Evolutionary conservation across 2,329 filamentous ascomycete species (phyloP), one percentile per base, ranked within the genome.

Genomic region (Talaromyces rugulosus): DNA sequence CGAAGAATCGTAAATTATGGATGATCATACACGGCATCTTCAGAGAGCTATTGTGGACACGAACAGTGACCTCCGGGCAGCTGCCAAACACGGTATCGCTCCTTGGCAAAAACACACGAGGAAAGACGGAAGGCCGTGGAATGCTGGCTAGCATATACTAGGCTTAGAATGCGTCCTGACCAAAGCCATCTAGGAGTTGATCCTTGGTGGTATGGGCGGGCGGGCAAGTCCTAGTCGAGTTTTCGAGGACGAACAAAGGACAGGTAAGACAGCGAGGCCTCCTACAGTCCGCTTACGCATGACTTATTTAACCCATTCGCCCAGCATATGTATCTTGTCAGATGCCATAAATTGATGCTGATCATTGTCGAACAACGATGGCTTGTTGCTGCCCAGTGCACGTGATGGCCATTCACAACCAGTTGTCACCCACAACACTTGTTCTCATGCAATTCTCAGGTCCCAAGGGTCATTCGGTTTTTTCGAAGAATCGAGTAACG

Each of bases 141-240:
- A 53, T 16, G 70, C 72, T 72, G 69, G 74, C 28, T 53, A 12
- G 27, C 50, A n/a, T 23, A 53, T n/a, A 2, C 30, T 2, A 18
- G 11, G 50, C 50, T 53, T n/a, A 28, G 16, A 53, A 53, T 53
- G 50, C 8, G 14, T n/a, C 7, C 14, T n/a, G 50, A 53, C 28
- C 50, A 53, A n/a, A 31, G 27, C 44, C 5, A 51, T 51, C n/a
- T 51, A 23, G 44, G 44, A 27, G 18, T 53, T 31, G 16, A 47
- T 47, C 23, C 44, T 47, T 47, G 44, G 18, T 27, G 18, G 44
- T 11, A 47, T 47, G 44, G 44, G 18, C n/a, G 23, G 42, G 42
- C 42, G 16, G 42, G 44, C 11, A 16, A 47, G 5, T 16, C 44
- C 18, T 18, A 4, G 44, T 12, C 44, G 44, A 47, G n/a, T 27